Evolutionary conservation across 2,329 filamentous ascomycete species (phyloP), one percentile per base, ranked within the genome.

Genomic region (Paracorniculantispora psalliotae): DNA sequence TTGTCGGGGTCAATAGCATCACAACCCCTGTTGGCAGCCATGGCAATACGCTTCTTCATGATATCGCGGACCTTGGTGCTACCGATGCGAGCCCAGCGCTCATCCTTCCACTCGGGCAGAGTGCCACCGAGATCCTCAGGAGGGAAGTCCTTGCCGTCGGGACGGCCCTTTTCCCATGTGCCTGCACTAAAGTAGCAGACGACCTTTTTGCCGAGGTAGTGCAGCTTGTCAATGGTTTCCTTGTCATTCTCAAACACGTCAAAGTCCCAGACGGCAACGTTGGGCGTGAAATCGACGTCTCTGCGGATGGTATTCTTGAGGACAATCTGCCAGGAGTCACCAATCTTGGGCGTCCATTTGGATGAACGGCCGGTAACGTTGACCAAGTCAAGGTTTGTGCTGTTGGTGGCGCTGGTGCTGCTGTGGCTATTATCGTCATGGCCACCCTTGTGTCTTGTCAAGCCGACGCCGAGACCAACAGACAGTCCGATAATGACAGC

Each of bases 141-240:
- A 8, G 73, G 67, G 67, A 90, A 90, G 5, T 81, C 65, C 30
- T 67, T 67, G 19, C 78, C 77, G 67, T 91, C 88, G 1, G 77
- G 71, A 3, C 88, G 79, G 74, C 80, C 83, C 54, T 83, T 68
- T 71, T 91, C 88, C 65, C 81, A 89, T 8, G 83, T 86, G 1
- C 88, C 88, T 0, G 86, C 87, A 54, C 84, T 87, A 74, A 91
- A 91, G 72, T 91, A 91, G 75, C 88, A 91, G 60, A 91, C 86
- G 57, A 90, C 82, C 62, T 81, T 84, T 67, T 82, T 82, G 9
- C 79, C 81, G 6, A 73, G 69, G 53, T 81, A 82, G 59, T 79
- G 75, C 69, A 87, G 84, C 13, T 85, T 74, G 61, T 84, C 77
- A 60, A 88, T 68, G 2, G 69, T 70, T 15, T 63, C 54, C 2